Conservation (phyloP, 805 yeast genomes). For the Saturnispora mendoncae region DNA sequence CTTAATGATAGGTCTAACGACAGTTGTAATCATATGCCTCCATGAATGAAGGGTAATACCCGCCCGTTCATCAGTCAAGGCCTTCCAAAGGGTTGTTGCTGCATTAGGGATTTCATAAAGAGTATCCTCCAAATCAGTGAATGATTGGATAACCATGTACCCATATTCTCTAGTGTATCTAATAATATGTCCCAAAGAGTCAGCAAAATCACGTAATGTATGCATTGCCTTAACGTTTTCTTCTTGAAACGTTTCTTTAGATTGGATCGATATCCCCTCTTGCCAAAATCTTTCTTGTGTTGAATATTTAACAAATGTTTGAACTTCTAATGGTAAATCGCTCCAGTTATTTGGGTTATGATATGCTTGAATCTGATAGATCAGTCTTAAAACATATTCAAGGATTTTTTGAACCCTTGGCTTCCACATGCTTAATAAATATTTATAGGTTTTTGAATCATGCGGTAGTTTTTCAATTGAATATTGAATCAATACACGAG, state of each 20-base stretch:
- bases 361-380: conserved; percentile 87
- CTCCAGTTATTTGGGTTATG: conserved; percentile 92
- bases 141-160: conserved; percentile 78
- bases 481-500: conserved; percentile 89
- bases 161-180: conserved; percentile 96
- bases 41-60: conserved; percentile 94
- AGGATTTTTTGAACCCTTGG: conserved; percentile 88
- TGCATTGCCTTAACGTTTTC: conserved; percentile 91
- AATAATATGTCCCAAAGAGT: conserved; percentile 91
- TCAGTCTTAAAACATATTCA: conserved; percentile 80
- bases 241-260: conserved; percentile 88
- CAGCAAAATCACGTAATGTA: conserved; percentile 93
- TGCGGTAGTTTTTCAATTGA: conserved; percentile 86
- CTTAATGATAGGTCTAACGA: conserved; percentile 75
- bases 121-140: conserved; percentile 82
- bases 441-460: conserved; percentile 62
- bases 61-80: conserved; percentile 73
- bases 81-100: conserved; percentile 69
- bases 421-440: conserved; percentile 73
- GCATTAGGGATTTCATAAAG: conserved; percentile 78
- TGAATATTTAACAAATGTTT: conserved; percentile 80
- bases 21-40: conserved; percentile 92
- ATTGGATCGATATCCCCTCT: conserved; percentile 90
- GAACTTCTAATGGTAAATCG: conserved; percentile 80
- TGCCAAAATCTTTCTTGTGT: conserved; percentile 97